Base-by-base conservation (phyloP, 306 rosid species). In the Notholithocarpus densiflorus region DNA sequence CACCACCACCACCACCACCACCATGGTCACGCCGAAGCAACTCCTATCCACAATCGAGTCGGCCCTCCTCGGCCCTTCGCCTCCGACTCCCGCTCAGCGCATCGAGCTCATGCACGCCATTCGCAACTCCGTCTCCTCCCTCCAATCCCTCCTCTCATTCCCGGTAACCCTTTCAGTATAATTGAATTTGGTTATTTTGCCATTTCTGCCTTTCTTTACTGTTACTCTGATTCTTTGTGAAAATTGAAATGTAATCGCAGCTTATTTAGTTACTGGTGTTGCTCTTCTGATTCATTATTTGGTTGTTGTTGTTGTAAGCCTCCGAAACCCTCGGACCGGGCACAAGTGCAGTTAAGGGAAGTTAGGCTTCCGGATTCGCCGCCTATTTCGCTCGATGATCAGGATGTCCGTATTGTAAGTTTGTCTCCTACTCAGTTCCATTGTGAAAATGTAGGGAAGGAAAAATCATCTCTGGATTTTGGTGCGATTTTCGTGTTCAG, bases 371-470 rank as follows among this genome's bases (percentile, higher is more conserved):
- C 92, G 0, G 92, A 92, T 84, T 89, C 90, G 56, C 80, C 95
- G 0, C 91, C 94, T 5, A 91, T 95, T 51, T 81, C 97, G 26
- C 98, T 92, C 48, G 98, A 95, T 32, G 98, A 92, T 76, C 93
- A 95, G 72, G 97, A 95, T 34, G 97, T 92, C 27, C 91, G 88
- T 55, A 89, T 92, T 86, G 98, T 95, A 85, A 91, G 94, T 82
- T 60, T n/a, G 52, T 37, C 4, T 10, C 15, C 52, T 4, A 24
- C 53, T 76, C 73, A 20, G 74, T 18, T 54, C 29, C 32, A 13
- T 34, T 55, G 3, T 56, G 59, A 17, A 48, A 71, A 29, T 45
- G 9, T 10, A 24, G 3, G 60, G 34, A 31, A 64, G 21, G 32
- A 23, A 56, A 34, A 59, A 15, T 34, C 5, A 9, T 9, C 51